Percentiles rank a stretch among this genome's conserved stretches.
Conservation (phyloP, 202 grass and related monocot genomes). For the Hordeum pubiflorum region DNA sequence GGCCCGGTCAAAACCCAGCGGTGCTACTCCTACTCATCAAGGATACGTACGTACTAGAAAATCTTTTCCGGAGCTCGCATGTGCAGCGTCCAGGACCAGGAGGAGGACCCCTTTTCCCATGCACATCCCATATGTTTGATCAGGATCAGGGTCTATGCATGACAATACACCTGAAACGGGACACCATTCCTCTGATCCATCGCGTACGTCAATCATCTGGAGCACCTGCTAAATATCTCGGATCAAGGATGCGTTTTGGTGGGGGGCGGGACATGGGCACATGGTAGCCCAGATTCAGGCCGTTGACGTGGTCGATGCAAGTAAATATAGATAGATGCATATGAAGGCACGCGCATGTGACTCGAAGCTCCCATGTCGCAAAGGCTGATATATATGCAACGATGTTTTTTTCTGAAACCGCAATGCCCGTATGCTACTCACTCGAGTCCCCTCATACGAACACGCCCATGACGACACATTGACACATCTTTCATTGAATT, state of each 20-base stretch:
- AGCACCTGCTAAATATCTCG: not conserved
- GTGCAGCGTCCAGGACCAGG: conserved; percentile 11
- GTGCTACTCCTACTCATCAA: not conserved
- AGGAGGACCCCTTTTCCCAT: not conserved
- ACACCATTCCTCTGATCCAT: not conserved
- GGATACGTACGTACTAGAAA: not conserved
- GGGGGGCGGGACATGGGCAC: not conserved
- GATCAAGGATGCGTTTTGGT: not conserved
- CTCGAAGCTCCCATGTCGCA: not conserved
- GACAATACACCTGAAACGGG: not conserved
- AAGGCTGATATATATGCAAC: not conserved
- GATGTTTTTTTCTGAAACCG: not conserved
- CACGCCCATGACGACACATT: too few species aligned
- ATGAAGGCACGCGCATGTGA: not conserved
- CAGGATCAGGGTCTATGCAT: not conserved
- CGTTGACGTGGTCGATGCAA: not conserved
- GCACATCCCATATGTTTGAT: not conserved
- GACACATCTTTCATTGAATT: too few species aligned
- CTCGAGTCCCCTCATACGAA: too few species aligned
- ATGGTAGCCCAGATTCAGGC: not conserved
- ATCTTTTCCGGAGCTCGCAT: conserved; percentile 8
- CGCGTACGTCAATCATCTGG: too few species aligned
- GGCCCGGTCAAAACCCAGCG: conserved; percentile 10
- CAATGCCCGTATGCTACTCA: too few species aligned
- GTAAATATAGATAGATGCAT: not conserved